Percentiles rank a stretch among this genome's conserved stretches.
These are phyloP conservation scores for Lichtheimia corymbifera DNA, from an alignment of 371 early-diverging fungal genomes.

Conservation along the genomic window DNA sequence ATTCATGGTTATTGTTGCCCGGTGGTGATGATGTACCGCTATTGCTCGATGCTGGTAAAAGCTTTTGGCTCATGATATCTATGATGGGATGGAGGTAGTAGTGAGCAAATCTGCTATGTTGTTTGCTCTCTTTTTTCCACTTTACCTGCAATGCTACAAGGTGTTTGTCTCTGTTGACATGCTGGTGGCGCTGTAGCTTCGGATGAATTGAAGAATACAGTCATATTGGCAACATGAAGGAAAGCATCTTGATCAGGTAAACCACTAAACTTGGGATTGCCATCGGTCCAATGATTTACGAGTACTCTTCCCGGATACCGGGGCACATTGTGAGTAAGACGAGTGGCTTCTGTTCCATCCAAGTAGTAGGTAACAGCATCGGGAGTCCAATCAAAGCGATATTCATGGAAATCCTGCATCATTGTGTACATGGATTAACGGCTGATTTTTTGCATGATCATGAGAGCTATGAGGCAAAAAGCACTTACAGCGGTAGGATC, in stretches of 20 bases:
- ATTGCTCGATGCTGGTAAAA: neutral
- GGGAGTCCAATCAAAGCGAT: slow-evolving; percentile 48
- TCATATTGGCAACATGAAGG: slow-evolving; percentile 32
- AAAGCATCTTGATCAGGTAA: slow-evolving; percentile 31
- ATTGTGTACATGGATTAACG: neutral
- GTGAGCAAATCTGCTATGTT: neutral
- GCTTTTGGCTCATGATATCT: slow-evolving; percentile 10
- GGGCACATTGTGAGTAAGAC: slow-evolving; percentile 37
- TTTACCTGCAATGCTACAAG: slow-evolving; percentile 20
- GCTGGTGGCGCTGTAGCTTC: slow-evolving; percentile 15
- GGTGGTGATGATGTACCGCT: neutral
- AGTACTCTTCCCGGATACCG: slow-evolving; percentile 32
- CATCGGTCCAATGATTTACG: slow-evolving; percentile 51
- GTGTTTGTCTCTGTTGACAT: slow-evolving; percentile 8
- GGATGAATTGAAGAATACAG: slow-evolving; percentile 47
- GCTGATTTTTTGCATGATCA: neutral
- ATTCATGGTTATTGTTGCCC: no score
- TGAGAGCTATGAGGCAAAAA: neutral
- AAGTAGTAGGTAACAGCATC: slow-evolving; percentile 32
- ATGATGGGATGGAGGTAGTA: neutral
- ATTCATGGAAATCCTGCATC: slow-evolving; percentile 42
- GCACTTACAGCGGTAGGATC: slow-evolving; percentile 33
- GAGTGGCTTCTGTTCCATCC: slow-evolving; percentile 24
- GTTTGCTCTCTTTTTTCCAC: neutral
- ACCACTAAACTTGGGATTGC: slow-evolving; percentile 42